Conservation (phyloP, 2,329 filamentous ascomycete genomes). For the Pseudocercospora musae region DNA sequence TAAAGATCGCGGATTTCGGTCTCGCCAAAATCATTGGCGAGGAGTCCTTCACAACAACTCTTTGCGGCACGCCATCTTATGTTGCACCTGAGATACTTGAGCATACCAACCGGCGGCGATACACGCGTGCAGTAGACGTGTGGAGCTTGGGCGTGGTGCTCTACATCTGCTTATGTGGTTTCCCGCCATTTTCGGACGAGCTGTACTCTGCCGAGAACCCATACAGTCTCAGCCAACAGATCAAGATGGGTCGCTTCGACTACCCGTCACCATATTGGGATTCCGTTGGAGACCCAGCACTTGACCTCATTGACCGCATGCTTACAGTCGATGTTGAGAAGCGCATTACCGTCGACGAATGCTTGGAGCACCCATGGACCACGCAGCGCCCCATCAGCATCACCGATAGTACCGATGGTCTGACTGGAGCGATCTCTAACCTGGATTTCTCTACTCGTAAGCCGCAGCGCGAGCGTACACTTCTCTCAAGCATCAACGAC, state of each 20-base stretch:
- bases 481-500: conserved; percentile 78
- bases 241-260: conserved; percentile 82
- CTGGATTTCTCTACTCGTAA: conserved; percentile 84
- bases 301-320: conserved; percentile 95
- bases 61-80: conserved; percentile 86
- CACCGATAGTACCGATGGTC: conserved; percentile 84
- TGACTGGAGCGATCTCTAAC: conserved; percentile 78
- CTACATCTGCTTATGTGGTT: conserved; percentile 95
- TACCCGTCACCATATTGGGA: conserved; percentile 98
- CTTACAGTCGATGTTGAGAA: conserved; percentile 80
- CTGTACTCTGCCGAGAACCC: conserved; percentile 74
- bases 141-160: conserved; percentile 98
- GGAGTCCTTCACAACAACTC: conserved; percentile 93
- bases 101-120: conserved; percentile 75
- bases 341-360: conserved; percentile 85
- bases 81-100: conserved; percentile 94
- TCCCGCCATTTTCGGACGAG: conserved; percentile 95
- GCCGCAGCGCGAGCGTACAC: conserved; percentile 74
- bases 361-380: conserved; percentile 87
- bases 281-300: conserved; percentile 75
- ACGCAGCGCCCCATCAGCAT: conserved; percentile 42
- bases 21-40: conserved; percentile 98
- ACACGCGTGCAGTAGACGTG: conserved; percentile 91
- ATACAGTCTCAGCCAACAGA: conserved; percentile 83
- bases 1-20: conserved; percentile 95